Percentiles rank a stretch among this genome's conserved stretches.
phyloP scores from a whole-genome alignment of 495 filamentous ascomycete genomes.

The Podospora conica region DNA sequence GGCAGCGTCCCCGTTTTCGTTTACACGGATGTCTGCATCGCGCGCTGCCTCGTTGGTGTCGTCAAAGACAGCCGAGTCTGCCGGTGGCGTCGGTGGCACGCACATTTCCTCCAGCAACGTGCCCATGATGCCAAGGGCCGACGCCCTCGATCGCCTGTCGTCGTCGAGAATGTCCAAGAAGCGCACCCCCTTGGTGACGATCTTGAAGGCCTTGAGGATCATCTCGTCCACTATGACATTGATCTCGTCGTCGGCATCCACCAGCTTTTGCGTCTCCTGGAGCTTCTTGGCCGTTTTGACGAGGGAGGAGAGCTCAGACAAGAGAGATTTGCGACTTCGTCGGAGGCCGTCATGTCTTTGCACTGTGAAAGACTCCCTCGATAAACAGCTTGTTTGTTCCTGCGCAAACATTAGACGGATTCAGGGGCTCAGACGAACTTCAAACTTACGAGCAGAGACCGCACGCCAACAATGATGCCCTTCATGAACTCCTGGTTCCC shows the following conservation, averaged over 20 bases:
- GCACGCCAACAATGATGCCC: slow-evolving; percentile 87
- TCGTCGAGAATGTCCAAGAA: slow-evolving; percentile 90
- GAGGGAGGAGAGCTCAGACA: slow-evolving; percentile 82
- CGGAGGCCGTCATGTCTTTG: slow-evolving; percentile 69
- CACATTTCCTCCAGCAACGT: slow-evolving; percentile 57
- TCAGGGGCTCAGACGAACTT: background rate
- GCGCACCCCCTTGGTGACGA: slow-evolving; percentile 81
- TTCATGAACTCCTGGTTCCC: slow-evolving; percentile 85
- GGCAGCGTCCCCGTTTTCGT: slow-evolving; percentile 24
- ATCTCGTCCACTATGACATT: slow-evolving; percentile 84
- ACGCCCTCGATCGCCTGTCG: slow-evolving; percentile 45
- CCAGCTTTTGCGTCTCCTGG: slow-evolving; percentile 53
- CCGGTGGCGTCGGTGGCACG: slow-evolving; percentile 67
- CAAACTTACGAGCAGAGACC: slow-evolving; percentile 72
- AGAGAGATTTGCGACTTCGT: slow-evolving; percentile 72
- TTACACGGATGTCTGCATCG: slow-evolving; percentile 35
- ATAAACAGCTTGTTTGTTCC: slow-evolving; percentile 86
- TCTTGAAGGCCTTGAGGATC: slow-evolving; percentile 86
- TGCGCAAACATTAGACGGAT: slow-evolving; percentile 29
- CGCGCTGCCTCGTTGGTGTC: slow-evolving; percentile 25
- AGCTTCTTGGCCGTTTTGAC: slow-evolving; percentile 81
- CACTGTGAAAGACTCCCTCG: slow-evolving; percentile 68
- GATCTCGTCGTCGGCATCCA: slow-evolving; percentile 51
- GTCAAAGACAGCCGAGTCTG: slow-evolving; percentile 47
- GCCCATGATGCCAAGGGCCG: slow-evolving; percentile 51